Percentiles rank a stretch among this genome's conserved stretches.
Evolutionary conservation across 2,329 filamentous ascomycete species (phyloP).

Genomic region (Hypoxylon sp.): DNA sequence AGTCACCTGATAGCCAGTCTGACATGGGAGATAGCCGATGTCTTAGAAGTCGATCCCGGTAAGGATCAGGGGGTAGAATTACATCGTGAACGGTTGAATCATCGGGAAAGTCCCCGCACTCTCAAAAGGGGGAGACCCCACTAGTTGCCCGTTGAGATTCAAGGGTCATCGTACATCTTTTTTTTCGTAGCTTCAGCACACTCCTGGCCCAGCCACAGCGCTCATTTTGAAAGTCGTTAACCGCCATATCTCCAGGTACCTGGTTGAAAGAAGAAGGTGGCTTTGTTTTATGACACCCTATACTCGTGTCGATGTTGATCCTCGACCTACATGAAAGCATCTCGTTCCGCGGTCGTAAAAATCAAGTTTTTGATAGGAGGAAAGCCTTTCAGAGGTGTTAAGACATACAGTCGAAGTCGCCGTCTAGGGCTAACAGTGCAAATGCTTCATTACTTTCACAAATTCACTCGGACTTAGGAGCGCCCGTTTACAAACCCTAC

Average conservation of each 20-base stretch:
- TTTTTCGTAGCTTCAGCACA: slow-evolving; percentile 28
- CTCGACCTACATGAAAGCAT: background rate
- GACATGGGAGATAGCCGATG: slow-evolving; percentile 46
- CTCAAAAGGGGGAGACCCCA: slow-evolving; percentile 37
- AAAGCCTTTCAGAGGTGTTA: slow-evolving; percentile 5
- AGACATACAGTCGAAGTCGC: background rate
- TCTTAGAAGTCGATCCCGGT: slow-evolving; percentile 45
- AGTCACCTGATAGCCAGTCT: slow-evolving; percentile 34
- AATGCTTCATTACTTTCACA: slow-evolving; percentile 8
- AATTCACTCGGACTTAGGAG: slow-evolving; percentile 14
- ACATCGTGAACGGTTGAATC: slow-evolving; percentile 30
- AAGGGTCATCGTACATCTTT: slow-evolving; percentile 9
- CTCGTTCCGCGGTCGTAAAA: background rate
- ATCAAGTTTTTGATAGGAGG: slow-evolving; percentile 1
- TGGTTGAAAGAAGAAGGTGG: slow-evolving; percentile 17
- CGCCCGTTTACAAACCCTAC: slow-evolving; percentile 1
- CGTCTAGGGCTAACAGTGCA: background rate
- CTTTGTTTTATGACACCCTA: slow-evolving; percentile 22
- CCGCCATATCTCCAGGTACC: slow-evolving; percentile 27
- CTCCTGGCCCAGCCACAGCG: slow-evolving; percentile 30
- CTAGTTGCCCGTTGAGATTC: slow-evolving; percentile 26
- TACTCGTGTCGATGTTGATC: slow-evolving; percentile 5
- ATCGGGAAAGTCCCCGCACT: slow-evolving; percentile 41
- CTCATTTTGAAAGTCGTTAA: slow-evolving; percentile 20
- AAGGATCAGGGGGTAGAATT: slow-evolving; percentile 45